Evolutionary conservation across 2,329 filamentous ascomycete genomes (phyloP), one percentile per base, ranked within the genome.

Genomic region (Clathrospora elynae): DNA sequence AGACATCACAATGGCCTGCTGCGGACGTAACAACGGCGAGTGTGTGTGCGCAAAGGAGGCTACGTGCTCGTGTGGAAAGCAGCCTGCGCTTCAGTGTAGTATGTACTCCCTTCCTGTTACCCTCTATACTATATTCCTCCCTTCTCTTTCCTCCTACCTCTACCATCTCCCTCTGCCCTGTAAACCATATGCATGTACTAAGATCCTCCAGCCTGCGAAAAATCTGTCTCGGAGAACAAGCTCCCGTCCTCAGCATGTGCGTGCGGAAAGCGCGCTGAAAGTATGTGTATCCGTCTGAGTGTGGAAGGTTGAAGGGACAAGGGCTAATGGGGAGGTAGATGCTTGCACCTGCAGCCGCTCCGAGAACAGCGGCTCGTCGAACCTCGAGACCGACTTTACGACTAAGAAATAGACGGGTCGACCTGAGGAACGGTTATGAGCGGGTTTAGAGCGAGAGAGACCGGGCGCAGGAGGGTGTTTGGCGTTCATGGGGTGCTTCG

Each of bases 61-160:
- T 50, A 82, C 73, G 49, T 96, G 90, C 82, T 95, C 89, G 11
- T 97, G 92, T 71, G 92, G 92, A 66, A 84, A 96, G 77, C 81
- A 93, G 68, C 82, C 84, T 3, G 92, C 92, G 35, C 83, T 96
- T 34, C 79, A 91, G 70, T 97, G 92, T 82, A 87, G 66, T 69
- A 69, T 49, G 65, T 62, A 19, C 23, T 28, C 34, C 49, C 41
- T 43, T 20, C 34, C 44, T n/a, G n/a, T 43, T 16, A 23, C 17
- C 12, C 36, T 42, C 25, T 42, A 30, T 23, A 28, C 35, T 46
- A 40, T 29, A 34, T 34, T 30, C 9, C 17, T n/a, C 34, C n/a
- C 29, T 25, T 33, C n/a, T n/a, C n/a, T n/a, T n/a, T n/a, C n/a
- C n/a, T n/a, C n/a, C n/a, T n/a, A n/a, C n/a, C n/a, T n/a, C n/a